Percentiles rank a stretch among this genome's conserved stretches.
Conservation (phyloP, 2,329 filamentous ascomycete genomes). For the Colletotrichum agaves region DNA sequence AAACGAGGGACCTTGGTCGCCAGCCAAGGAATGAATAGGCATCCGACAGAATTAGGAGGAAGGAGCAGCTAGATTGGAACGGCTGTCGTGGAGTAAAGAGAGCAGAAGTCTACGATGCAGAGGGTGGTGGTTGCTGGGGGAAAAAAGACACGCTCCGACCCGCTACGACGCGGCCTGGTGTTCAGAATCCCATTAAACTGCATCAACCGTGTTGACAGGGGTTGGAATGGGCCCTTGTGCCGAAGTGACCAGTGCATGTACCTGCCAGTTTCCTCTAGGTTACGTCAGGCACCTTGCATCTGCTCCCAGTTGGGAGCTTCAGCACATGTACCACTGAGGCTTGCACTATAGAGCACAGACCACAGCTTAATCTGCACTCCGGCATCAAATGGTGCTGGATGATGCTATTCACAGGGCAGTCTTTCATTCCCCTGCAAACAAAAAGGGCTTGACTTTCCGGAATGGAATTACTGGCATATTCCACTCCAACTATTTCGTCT, state of each 20-base stretch:
- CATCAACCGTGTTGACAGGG: constrained; percentile 31
- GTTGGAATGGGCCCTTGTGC: background rate
- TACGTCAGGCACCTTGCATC: constrained; percentile 10
- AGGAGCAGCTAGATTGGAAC: background rate
- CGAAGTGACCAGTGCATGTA: no score
- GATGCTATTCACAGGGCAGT: background rate
- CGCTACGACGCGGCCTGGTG: constrained; percentile 28
- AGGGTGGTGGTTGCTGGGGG: constrained; percentile 15
- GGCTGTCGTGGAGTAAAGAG: constrained; percentile 5
- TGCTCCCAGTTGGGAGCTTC: background rate
- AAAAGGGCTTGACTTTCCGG: no score
- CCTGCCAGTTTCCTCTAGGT: background rate
- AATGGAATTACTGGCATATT: no score
- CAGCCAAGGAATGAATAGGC: constrained; percentile 4
- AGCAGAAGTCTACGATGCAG: constrained; percentile 9
- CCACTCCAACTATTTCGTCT: no score
- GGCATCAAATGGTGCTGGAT: background rate
- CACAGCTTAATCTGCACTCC: constrained; percentile 27
- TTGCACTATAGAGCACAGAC: constrained; percentile 22
- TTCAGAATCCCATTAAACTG: constrained; percentile 31
- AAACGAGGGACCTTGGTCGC: background rate
- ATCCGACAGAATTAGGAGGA: background rate
- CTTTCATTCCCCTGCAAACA: background rate
- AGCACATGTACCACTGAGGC: constrained; percentile 8
- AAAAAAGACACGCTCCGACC: constrained; percentile 27